Conservation (phyloP, 1,284 basidiomycete species). For the Ceratobasidium papillatum region DNA sequence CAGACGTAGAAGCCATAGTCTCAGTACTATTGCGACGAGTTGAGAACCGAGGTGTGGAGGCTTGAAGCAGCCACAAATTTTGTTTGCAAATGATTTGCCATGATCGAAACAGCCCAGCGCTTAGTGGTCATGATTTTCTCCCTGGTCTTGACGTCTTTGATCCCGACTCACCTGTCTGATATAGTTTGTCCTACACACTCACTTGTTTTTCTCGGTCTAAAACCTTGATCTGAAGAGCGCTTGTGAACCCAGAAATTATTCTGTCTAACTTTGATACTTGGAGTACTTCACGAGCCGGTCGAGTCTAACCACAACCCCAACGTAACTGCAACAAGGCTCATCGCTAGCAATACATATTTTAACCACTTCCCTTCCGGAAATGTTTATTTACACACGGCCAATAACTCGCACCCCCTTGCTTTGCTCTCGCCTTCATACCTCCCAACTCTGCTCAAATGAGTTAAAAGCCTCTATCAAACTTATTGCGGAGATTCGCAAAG, state of each 20-base stretch:
- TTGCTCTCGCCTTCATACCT: constrained; percentile 29
- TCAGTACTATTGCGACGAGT: neutral
- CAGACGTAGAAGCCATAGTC: constrained; percentile 4
- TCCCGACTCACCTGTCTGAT: neutral
- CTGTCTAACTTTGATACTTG: too few species aligned
- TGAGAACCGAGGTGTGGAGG: neutral
- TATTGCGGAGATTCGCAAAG: constrained; percentile 86
- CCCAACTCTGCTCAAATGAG: constrained; percentile 5
- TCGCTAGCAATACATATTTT: too few species aligned
- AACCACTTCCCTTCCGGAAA: too few species aligned
- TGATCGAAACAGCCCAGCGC: neutral
- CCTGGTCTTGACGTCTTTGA: neutral
- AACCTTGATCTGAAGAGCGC: too few species aligned
- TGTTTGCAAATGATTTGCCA: constrained; percentile 23
- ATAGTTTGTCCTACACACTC: too few species aligned
- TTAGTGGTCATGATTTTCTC: neutral
- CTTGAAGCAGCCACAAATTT: constrained; percentile 13
- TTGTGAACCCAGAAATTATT: too few species aligned
- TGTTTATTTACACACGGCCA: neutral
- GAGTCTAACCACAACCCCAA: too few species aligned
- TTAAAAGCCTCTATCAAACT: constrained; percentile 70
- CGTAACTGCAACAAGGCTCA: neutral
- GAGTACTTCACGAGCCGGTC: too few species aligned
- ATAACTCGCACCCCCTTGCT: neutral
- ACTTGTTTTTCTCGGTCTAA: too few species aligned